Conservation (phyloP, 2,329 filamentous ascomycete genomes). For the Penicillium vulpinum region DNA sequence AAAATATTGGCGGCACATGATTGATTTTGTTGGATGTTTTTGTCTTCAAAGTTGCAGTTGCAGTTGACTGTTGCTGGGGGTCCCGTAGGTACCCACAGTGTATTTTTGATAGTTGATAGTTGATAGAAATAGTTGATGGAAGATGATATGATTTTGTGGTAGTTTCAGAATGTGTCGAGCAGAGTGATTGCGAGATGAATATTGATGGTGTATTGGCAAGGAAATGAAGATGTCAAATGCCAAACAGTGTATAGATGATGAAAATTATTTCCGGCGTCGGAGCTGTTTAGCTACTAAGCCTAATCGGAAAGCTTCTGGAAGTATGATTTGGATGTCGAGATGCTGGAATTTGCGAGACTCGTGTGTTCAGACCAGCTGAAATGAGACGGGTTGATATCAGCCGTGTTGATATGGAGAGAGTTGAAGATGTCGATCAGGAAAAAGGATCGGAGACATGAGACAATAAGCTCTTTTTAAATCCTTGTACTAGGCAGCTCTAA, state of each 20-base stretch:
- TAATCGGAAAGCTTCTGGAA: background rate
- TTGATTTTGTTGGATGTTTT: background rate
- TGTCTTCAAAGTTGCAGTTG: background rate
- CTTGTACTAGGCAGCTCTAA: background rate
- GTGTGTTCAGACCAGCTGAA: slow-evolving; percentile 26
- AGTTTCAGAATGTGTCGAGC: background rate
- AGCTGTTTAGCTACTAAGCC: background rate
- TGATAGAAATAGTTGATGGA: background rate
- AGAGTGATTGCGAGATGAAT: background rate
- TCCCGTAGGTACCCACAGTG: background rate
- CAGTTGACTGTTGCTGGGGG: background rate
- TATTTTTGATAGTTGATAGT: background rate
- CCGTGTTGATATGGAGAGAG: background rate
- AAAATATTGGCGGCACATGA: slow-evolving; percentile 41
- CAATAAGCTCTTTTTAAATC: slow-evolving; percentile 1
- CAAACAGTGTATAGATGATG: background rate
- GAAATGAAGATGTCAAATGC: background rate
- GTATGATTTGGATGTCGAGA: background rate
- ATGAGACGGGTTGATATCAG: background rate
- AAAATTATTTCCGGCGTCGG: background rate
- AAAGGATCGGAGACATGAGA: background rate
- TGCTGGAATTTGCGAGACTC: background rate
- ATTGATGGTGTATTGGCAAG: background rate
- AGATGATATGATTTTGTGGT: background rate
- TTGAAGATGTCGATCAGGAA: background rate